Evolutionary conservation across 2,329 filamentous ascomycete species (phyloP), one percentile per base, ranked within the genome.

Genomic region (Hawksworthiomyces lignivorus): DNA sequence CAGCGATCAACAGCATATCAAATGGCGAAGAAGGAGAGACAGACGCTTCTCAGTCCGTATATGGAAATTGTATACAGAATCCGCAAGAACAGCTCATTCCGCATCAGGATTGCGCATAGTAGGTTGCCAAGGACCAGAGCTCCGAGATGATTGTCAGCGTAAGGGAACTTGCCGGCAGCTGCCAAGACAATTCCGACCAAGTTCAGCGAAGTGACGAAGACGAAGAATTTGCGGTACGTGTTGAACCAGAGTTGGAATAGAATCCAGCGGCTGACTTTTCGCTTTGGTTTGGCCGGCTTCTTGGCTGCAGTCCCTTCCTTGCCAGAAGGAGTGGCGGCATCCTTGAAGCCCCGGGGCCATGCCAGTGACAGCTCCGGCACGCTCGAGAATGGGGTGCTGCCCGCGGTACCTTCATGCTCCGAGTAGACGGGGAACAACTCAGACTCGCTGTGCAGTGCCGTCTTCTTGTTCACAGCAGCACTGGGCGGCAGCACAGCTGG

Each of bases 201-300:
- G 53, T 65, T 64, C 44, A 64, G 53, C 39, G 52, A 21, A 5
- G 54, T 58, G 36, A 63, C 59, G 29, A 64, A 56, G 15, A 53
- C 57, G 50, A 65, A 65, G 50, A 65, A 62, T 49, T 61, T 61
- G 17, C 59, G 56, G 46, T 65, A 65, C 9, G 61, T 61, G 52
- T 62, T 64, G 55, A 62, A 63, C 62, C 62, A 65, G 8, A 65
- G 54, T 34, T 52, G 48, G 46, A 63, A 58, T 2, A 54, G 46
- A 19, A 64, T 56, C 59, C 56, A 62, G 39, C 55, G 53, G 50
- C 53, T 56, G 37, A 62, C 41, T 8, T 35, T 29, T 4, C 24
- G 30, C 15, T 24, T 20, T 3, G 18, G 20, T 14, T 35, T 41
- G 31, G 30, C 30, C 5, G 31, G 12, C 18, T 18, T 24, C 11